These are phyloP conservation scores for Glomus cerebriforme DNA, from an alignment of 192 early-diverging fungal species.

Conservation along the genomic window DNA sequence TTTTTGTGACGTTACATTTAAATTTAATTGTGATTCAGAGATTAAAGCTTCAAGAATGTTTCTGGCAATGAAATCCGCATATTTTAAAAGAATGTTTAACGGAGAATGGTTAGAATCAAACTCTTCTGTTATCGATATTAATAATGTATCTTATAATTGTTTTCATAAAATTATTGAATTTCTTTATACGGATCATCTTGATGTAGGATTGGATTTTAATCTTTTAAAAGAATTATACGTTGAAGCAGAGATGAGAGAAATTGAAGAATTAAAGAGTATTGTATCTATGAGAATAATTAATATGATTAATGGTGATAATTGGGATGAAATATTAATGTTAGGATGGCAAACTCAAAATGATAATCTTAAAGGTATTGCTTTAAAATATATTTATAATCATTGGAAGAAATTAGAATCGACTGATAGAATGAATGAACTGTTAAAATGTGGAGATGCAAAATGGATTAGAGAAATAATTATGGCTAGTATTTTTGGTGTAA, in stretches of 20 bases:
- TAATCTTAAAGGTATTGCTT: background rate
- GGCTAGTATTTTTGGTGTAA: background rate
- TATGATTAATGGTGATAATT: constrained; percentile 22
- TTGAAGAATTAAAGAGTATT: constrained; percentile 14
- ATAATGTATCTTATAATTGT: constrained; percentile 1
- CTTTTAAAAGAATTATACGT: constrained; percentile 16
- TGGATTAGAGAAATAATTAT: constrained; percentile 20
- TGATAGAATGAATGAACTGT: constrained; percentile 19
- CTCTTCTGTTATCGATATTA: constrained; percentile 4
- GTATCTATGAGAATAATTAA: background rate
- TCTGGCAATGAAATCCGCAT: constrained; percentile 12
- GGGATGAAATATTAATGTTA: constrained; percentile 28
- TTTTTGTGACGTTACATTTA: constrained; percentile 30
- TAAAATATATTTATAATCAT: background rate
- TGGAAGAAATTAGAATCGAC: constrained; percentile 13
- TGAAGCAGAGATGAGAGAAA: constrained; percentile 20
- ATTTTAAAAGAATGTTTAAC: constrained; percentile 26
- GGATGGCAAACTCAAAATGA: constrained; percentile 16
- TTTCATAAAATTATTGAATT: constrained; percentile 16
- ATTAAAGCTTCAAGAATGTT: constrained; percentile 18
- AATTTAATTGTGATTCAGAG: constrained; percentile 5
- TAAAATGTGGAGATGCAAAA: constrained; percentile 7
- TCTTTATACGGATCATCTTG: constrained; percentile 27
- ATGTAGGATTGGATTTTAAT: constrained; percentile 15
- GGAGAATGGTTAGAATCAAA: constrained; percentile 25